Percentiles rank a stretch among this genome's conserved stretches.
phyloP scores from a whole-genome alignment of 768 basidiomycete genomes.

The Zangia roseola region DNA sequence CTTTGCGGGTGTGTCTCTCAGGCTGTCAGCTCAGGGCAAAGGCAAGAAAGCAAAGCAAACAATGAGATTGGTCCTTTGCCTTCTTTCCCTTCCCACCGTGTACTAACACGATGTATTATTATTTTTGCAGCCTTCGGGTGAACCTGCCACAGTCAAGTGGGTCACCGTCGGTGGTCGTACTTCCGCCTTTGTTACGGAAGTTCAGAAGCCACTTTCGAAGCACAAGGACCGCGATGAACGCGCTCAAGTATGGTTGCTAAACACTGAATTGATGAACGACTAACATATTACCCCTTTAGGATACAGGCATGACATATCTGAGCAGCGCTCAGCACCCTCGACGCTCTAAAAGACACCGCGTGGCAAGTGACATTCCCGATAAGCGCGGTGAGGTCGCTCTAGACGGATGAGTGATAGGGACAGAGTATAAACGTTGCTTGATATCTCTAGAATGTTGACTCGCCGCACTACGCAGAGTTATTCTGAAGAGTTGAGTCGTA shows the following conservation, averaged over 20 bases:
- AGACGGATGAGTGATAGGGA: no score
- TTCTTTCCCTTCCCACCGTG: neutral
- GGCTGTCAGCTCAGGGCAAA: slow-evolving; percentile 44
- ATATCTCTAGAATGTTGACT: no score
- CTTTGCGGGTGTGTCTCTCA: slow-evolving; percentile 9
- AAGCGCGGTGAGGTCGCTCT: neutral
- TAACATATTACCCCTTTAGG: slow-evolving; percentile 2
- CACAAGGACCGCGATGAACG: neutral
- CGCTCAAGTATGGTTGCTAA: neutral
- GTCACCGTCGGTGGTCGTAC: slow-evolving; percentile 76
- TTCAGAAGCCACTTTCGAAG: slow-evolving; percentile 43
- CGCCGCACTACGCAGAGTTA: neutral
- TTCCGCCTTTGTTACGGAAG: slow-evolving; percentile 65
- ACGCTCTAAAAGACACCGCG: slow-evolving; percentile 12
- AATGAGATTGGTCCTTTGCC: slow-evolving; percentile 46
- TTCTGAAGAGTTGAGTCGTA: neutral
- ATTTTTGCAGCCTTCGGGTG: slow-evolving; percentile 57
- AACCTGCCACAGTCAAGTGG: slow-evolving; percentile 71
- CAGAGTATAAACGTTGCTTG: no score
- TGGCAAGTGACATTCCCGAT: neutral
- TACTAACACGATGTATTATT: slow-evolving; percentile 3
- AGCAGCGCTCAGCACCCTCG: neutral
- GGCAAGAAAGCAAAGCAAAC: slow-evolving; percentile 50
- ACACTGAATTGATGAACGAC: neutral
- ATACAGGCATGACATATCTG: neutral